A percentile compares a stretch with the other conserved stretches of the same genome.
Conservation (phyloP, 352 stramenopile genomes). For the Pythium plurisporium region DNA sequence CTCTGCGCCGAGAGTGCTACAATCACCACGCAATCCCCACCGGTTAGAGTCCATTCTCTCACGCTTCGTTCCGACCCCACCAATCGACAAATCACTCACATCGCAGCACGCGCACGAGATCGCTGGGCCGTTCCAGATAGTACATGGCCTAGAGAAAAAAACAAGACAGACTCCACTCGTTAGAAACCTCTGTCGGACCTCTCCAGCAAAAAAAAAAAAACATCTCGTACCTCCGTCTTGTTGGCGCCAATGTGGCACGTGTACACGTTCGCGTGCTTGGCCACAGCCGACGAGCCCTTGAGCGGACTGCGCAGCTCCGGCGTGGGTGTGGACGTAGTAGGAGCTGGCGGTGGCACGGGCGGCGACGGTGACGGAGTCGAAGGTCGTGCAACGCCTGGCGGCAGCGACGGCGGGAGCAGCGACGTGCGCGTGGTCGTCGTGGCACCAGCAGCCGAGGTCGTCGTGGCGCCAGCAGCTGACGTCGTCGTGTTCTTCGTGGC, state of each 20-base stretch:
- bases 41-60: neutral
- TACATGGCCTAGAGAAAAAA: constrained; percentile 53
- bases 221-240: constrained; percentile 54
- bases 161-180: neutral
- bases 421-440: neutral
- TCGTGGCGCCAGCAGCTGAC: neutral
- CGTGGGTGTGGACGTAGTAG: neutral
- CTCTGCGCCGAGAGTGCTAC: constrained; percentile 55
- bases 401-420: constrained; percentile 11
- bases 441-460: neutral
- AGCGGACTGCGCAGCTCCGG: constrained; percentile 14
- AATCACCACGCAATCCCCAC: neutral
- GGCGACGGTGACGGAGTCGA: neutral
- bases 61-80: too few species aligned
- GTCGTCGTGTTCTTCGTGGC: neutral
- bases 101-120: constrained; percentile 54
- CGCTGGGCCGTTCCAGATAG: constrained; percentile 50
- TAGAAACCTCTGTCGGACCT: neutral
- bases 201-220: neutral
- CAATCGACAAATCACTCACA: too few species aligned
- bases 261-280: constrained; percentile 52
- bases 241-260: constrained; percentile 70
- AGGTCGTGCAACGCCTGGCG: constrained; percentile 11
- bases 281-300: constrained; percentile 31
- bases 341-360: neutral